These are phyloP conservation scores for Tolypocladium paradoxum DNA, from an alignment of 2,329 filamentous ascomycete species.

Conservation along the genomic window DNA sequence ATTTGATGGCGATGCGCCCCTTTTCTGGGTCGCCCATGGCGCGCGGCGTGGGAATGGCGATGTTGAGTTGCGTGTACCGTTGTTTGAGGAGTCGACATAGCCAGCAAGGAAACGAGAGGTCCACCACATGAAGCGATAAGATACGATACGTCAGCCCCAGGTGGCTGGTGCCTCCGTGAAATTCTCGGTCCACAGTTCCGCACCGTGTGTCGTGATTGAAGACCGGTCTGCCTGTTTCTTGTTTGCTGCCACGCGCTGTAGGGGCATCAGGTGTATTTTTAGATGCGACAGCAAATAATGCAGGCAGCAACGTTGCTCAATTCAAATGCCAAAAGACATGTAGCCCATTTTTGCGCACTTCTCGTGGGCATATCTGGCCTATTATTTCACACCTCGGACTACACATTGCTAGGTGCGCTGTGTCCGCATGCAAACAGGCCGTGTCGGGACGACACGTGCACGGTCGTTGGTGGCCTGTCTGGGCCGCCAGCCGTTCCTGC, in stretches of 20 bases:
- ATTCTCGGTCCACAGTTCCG: not conserved
- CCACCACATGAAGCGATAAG: slow-evolving; percentile 2
- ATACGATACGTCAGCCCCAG: not conserved
- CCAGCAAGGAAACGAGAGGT: not conserved
- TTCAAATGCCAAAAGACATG: no score
- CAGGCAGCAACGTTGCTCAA: not conserved
- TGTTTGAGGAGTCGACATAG: not conserved
- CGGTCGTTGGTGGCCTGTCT: not conserved
- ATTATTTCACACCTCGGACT: not conserved
- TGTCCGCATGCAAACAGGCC: not conserved
- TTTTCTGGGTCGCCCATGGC: slow-evolving; percentile 27
- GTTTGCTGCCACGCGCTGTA: not conserved
- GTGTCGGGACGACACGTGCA: not conserved
- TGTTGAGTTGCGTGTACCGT: not conserved
- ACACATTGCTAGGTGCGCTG: not conserved
- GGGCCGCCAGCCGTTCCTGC: not conserved
- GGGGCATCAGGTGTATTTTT: not conserved
- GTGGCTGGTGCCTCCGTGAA: not conserved
- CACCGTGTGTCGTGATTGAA: not conserved
- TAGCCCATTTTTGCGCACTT: no score
- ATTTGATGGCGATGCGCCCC: slow-evolving; percentile 38
- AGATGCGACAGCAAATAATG: not conserved
- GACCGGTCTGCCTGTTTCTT: not conserved
- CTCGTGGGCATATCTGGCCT: no score
- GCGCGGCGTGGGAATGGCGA: slow-evolving; percentile 1